A percentile compares a stretch with the other conserved stretches of the same genome.
phyloP scores from a whole-genome alignment of 164 flowering plant genomes.

The Berberis vulgaris region DNA sequence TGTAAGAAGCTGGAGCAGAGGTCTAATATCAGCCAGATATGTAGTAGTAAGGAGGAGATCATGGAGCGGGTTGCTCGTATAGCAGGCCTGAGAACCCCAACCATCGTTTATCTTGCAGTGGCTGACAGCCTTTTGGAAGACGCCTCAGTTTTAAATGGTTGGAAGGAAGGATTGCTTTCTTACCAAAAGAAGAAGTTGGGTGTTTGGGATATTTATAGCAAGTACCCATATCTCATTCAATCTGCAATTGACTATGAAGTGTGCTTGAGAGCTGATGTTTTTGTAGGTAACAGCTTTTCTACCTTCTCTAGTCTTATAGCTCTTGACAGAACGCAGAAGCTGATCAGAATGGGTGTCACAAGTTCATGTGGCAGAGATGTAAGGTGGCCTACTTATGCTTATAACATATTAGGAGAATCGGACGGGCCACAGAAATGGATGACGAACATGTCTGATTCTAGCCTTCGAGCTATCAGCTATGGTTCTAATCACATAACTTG shows the following conservation, averaged over 20 bases:
- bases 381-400: slow-evolving; percentile 84
- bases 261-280: slow-evolving; percentile 75
- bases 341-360: slow-evolving; percentile 34
- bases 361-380: slow-evolving; percentile 34
- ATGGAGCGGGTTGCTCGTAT: slow-evolving; percentile 66
- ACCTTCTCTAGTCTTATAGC: slow-evolving; percentile 89
- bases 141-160: slow-evolving; percentile 52
- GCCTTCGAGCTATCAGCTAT: slow-evolving; percentile 75
- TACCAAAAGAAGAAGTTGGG: slow-evolving; percentile 80
- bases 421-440: slow-evolving; percentile 70
- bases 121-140: slow-evolving; percentile 82
- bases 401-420: slow-evolving; percentile 57
- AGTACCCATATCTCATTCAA: slow-evolving; percentile 74
- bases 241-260: slow-evolving; percentile 98
- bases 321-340: slow-evolving; percentile 79
- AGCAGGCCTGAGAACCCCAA: slow-evolving; percentile 30
- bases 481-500: slow-evolving; percentile 69
- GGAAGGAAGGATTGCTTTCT: slow-evolving; percentile 71
- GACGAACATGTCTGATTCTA: slow-evolving; percentile 69
- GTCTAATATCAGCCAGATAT: slow-evolving; percentile 47
- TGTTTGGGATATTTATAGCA: slow-evolving; percentile 55
- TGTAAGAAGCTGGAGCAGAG: slow-evolving; percentile 86
- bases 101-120: slow-evolving; percentile 72
- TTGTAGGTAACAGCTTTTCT: slow-evolving; percentile 92
- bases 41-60: slow-evolving; percentile 84